A percentile compares a stretch with the other conserved stretches of the same genome.
These are phyloP conservation scores for Neocatenulostroma microsporum DNA, from an alignment of 2,329 filamentous ascomycete genomes.

Conservation along the genomic window DNA sequence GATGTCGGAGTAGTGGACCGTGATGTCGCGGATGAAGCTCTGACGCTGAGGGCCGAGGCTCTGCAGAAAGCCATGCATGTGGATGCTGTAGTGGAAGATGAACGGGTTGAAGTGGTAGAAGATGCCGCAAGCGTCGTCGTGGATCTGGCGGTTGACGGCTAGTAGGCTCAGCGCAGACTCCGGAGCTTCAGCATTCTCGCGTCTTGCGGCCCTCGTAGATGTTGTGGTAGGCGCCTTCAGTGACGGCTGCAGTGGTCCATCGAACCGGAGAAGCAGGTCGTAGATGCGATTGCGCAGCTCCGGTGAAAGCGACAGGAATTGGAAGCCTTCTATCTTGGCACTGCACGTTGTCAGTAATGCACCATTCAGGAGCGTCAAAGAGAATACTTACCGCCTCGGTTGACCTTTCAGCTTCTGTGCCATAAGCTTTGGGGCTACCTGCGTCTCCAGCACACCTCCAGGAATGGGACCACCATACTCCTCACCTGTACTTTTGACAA, in stretches of 20 bases:
- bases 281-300: conserved; percentile 25
- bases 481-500: neutral
- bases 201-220: neutral
- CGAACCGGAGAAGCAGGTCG: conserved; percentile 12
- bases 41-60: conserved; percentile 13
- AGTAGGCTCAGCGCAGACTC: conserved; percentile 19
- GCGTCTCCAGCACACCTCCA: conserved; percentile 22
- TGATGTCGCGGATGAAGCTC: conserved; percentile 16
- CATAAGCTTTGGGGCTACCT: conserved; percentile 22
- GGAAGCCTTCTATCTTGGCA: neutral
- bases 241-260: conserved; percentile 14
- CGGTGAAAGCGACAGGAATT: conserved; percentile 15
- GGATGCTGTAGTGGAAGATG: conserved; percentile 22
- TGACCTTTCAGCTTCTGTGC: neutral
- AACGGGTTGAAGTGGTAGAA: conserved; percentile 22
- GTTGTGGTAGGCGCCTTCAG: conserved; percentile 3
- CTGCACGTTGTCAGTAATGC: neutral
- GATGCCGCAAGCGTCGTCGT: conserved; percentile 19
- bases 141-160: conserved; percentile 19
- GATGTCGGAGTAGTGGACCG: conserved; percentile 19
- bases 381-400: neutral
- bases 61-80: conserved; percentile 17
- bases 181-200: neutral
- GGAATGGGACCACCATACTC: conserved; percentile 21
- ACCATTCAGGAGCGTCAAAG: no score